phyloP scores from a whole-genome alignment of 495 filamentous ascomycete species.

The Penicillium angulare region DNA sequence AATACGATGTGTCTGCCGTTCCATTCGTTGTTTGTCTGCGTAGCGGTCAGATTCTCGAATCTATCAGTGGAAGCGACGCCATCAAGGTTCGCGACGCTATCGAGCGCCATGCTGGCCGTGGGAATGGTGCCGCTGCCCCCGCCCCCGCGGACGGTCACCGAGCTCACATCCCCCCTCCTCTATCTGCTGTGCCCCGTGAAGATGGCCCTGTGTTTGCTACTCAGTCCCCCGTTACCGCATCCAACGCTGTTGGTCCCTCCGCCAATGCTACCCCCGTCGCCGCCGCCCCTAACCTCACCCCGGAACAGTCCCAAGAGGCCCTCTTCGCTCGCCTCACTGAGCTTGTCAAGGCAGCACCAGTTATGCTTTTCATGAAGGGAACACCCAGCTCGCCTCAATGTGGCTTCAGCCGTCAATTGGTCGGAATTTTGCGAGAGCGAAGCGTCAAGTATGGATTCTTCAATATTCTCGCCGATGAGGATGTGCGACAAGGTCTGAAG shows the following conservation, averaged over 20 bases:
- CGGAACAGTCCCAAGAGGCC: constrained; percentile 69
- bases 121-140: constrained; percentile 15
- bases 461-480: constrained; percentile 96
- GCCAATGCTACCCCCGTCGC: constrained; percentile 29
- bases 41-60: constrained; percentile 68
- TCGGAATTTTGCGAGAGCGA: constrained; percentile 78
- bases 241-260: constrained; percentile 39
- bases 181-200: constrained; percentile 46
- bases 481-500: constrained; percentile 94
- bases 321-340: constrained; percentile 72
- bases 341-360: constrained; percentile 88
- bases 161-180: constrained; percentile 50
- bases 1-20: constrained; percentile 89
- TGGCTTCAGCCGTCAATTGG: constrained; percentile 89
- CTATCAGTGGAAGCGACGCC: constrained; percentile 84
- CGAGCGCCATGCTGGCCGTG: constrained; percentile 66
- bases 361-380: constrained; percentile 89
- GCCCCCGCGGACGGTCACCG: constrained; percentile 28
- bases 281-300: constrained; percentile 33
- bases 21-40: constrained; percentile 84
- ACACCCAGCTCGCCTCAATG: constrained; percentile 90
- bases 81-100: constrained; percentile 77
- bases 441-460: constrained; percentile 97
- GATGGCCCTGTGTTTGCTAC: constrained; percentile 35
- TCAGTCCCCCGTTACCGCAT: constrained; percentile 42